Conservation (phyloP, 2,329 filamentous ascomycete genomes). For the Calonectria henricotiae region DNA sequence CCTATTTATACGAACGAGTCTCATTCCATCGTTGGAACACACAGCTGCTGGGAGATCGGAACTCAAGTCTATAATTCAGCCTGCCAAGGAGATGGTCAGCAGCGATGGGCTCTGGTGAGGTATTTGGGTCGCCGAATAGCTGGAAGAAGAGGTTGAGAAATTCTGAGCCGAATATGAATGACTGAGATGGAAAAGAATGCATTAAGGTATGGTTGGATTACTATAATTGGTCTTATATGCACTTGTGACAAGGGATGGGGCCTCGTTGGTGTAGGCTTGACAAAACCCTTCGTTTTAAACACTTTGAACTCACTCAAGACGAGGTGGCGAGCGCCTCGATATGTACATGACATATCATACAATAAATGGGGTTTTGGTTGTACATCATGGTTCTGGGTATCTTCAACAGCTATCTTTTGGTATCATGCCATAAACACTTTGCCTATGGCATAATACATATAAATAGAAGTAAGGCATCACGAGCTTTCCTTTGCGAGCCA, state of each 20-base stretch:
- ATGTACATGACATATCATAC: background rate
- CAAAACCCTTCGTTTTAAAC: too few relatives aligned
- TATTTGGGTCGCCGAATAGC: too few relatives aligned
- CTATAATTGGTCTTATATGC: conserved; percentile 30
- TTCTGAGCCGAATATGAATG: background rate
- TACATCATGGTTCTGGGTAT: conserved; percentile 13
- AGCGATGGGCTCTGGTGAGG: conserved; percentile 38
- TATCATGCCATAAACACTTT: conserved; percentile 26
- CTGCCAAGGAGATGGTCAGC: conserved; percentile 28
- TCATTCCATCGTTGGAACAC: background rate
- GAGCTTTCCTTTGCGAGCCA: background rate
- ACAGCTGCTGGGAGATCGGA: conserved; percentile 9
- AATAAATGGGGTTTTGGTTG: conserved; percentile 15
- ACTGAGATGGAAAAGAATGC: background rate
- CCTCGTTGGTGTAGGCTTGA: background rate
- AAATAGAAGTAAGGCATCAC: background rate
- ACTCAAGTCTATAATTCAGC: background rate
- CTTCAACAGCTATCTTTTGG: background rate
- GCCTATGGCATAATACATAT: conserved; percentile 23
- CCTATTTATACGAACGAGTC: background rate
- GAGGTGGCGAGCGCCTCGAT: background rate
- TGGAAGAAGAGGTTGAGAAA: background rate
- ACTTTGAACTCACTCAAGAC: background rate
- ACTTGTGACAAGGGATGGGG: background rate
- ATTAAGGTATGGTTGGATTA: conserved; percentile 39